A percentile compares a stretch with the other conserved stretches of the same genome.
phyloP scores from a whole-genome alignment of 352 stramenopile genomes.

The Globisporangium irregulare region DNA sequence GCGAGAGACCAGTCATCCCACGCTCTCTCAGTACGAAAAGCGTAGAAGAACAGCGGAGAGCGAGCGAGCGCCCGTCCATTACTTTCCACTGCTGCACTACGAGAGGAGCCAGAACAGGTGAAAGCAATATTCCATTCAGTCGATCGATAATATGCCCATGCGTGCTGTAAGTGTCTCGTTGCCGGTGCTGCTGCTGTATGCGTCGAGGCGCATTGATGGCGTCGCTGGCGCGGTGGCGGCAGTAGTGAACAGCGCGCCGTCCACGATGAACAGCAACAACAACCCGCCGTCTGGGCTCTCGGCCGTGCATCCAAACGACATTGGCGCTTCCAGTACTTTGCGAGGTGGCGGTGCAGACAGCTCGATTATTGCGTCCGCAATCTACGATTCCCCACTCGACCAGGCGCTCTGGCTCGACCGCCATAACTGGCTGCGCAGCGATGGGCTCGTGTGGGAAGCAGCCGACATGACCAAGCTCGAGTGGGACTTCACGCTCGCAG shows the following conservation, averaged over 20 bases:
- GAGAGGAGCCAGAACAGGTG: background rate
- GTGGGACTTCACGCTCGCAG: constrained; percentile 15
- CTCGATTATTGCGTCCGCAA: background rate
- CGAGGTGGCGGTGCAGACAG: background rate
- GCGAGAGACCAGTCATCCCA: background rate
- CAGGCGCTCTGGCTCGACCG: constrained; percentile 20
- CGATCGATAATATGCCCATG: background rate
- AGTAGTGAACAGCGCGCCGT: too few species aligned
- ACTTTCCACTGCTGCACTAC: background rate
- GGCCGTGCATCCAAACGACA: constrained; percentile 4
- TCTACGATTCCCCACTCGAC: constrained; percentile 10
- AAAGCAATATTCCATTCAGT: background rate
- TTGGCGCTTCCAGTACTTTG: background rate
- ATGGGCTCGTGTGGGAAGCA: constrained; percentile 17
- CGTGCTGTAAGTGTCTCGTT: background rate
- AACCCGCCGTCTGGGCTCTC: background rate
- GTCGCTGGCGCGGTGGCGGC: background rate
- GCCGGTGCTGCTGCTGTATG: background rate
- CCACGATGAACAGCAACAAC: too few species aligned
- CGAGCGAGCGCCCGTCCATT: background rate
- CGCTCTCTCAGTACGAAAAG: background rate
- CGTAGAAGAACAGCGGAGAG: background rate
- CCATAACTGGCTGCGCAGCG: constrained; percentile 19
- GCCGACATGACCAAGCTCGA: constrained; percentile 10
- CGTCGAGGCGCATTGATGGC: background rate